These are phyloP conservation scores for Diplodia sapinea DNA, from an alignment of 2,329 filamentous ascomycete species.

Conservation along the genomic window DNA sequence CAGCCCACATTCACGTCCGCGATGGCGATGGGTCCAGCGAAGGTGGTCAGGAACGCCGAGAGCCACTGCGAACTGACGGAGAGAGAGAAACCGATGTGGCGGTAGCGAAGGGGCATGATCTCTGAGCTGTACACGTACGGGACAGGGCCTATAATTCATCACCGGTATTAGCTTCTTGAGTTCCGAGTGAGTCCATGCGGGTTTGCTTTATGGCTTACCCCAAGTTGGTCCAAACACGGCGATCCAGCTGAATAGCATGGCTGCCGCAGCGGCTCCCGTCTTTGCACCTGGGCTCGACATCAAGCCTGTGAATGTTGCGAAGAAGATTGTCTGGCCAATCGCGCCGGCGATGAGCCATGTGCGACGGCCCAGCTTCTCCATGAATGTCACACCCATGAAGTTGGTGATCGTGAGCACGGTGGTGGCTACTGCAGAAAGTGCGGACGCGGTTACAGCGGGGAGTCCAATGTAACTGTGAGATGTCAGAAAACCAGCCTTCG, in stretches of 20 bases:
- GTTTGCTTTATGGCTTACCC: constrained; percentile 31
- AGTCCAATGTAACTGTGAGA: constrained; percentile 39
- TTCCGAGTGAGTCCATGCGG: background rate
- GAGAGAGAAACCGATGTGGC: constrained; percentile 44
- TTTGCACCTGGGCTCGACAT: constrained; percentile 33
- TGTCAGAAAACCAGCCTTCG: constrained; percentile 41
- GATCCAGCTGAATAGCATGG: constrained; percentile 44
- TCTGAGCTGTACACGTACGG: constrained; percentile 45
- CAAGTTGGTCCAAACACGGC: constrained; percentile 43
- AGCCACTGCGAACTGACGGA: constrained; percentile 44
- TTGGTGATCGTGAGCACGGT: constrained; percentile 39
- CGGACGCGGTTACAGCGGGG: constrained; percentile 36
- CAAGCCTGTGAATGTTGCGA: constrained; percentile 40
- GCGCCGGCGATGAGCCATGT: constrained; percentile 36
- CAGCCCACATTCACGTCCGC: constrained; percentile 39
- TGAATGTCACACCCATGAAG: constrained; percentile 37
- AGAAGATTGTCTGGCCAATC: constrained; percentile 38
- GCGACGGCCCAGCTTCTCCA: constrained; percentile 40
- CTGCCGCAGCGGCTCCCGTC: constrained; percentile 39
- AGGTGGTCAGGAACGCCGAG: constrained; percentile 46
- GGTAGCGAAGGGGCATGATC: constrained; percentile 45
- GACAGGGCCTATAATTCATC: constrained; percentile 10
- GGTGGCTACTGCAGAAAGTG: constrained; percentile 38
- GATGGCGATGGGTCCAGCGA: constrained; percentile 45
- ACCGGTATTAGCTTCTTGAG: constrained; percentile 9